phyloP scores from a whole-genome alignment of 2,329 filamentous ascomycete species.

The Sporothrix pseudoabietina region DNA sequence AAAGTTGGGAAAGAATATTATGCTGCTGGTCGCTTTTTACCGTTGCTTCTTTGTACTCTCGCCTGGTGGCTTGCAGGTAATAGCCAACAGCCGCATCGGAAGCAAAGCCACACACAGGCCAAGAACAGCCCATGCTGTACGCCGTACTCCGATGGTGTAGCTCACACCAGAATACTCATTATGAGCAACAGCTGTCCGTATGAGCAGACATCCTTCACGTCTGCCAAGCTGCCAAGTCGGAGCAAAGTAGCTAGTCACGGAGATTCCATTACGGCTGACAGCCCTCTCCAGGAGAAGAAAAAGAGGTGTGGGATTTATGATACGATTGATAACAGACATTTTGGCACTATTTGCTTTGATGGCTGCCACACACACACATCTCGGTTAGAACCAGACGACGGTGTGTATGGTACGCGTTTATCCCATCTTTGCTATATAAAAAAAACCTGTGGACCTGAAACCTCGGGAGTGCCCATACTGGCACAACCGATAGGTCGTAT shows the following conservation, averaged over 20 bases:
- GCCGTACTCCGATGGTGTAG: background rate
- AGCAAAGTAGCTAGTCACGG: background rate
- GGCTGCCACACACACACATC: background rate
- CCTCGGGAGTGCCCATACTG: background rate
- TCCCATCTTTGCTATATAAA: background rate
- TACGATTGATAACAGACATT: background rate
- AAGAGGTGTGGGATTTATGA: background rate
- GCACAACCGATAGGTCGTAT: too few relatives aligned
- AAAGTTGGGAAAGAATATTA: background rate
- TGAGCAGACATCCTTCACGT: background rate
- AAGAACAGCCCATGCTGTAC: background rate
- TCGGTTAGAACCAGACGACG: background rate
- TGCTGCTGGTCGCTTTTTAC: background rate
- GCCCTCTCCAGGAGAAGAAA: background rate
- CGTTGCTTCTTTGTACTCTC: background rate
- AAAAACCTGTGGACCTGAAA: background rate
- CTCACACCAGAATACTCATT: background rate
- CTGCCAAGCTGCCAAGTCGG: background rate
- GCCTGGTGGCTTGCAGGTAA: background rate
- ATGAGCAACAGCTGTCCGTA: background rate
- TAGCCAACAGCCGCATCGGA: conserved; percentile 1
- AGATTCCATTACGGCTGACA: conserved; percentile 13
- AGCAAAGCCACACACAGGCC: conserved; percentile 8
- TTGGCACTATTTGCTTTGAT: background rate
- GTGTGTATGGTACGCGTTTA: background rate